Evolutionary conservation across 2,329 filamentous ascomycete species (phyloP).

Genomic region (Verticillium albo-atrum): DNA sequence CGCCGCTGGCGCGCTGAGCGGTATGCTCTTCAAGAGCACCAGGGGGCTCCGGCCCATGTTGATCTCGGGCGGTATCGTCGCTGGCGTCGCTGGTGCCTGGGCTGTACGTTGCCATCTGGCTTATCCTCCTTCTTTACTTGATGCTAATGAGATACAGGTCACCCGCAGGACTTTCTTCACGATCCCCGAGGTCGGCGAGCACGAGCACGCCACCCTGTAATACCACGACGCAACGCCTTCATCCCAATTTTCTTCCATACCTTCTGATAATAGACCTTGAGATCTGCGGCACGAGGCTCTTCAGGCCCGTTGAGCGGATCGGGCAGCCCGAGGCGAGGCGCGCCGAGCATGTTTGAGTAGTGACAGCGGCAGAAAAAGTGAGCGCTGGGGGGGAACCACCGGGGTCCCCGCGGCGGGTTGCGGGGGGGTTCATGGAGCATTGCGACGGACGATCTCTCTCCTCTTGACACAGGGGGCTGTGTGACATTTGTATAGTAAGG

Average conservation of each 20-base stretch:
- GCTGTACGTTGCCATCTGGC: constrained; percentile 61
- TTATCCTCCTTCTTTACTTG: background rate
- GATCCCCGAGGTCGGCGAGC: constrained; percentile 22
- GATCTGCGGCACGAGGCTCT: background rate
- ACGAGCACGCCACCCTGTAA: constrained; percentile 13
- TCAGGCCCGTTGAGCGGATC: background rate
- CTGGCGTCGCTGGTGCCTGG: constrained; percentile 80
- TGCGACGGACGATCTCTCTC: constrained; percentile 3
- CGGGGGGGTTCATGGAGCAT: background rate
- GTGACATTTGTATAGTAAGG: constrained; percentile 2
- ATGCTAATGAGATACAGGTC: constrained; percentile 19
- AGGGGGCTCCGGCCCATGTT: constrained; percentile 86
- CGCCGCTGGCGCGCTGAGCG: constrained; percentile 77
- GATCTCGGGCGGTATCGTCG: constrained; percentile 89
- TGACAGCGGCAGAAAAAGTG: background rate
- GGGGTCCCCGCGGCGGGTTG: background rate
- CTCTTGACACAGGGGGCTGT: background rate
- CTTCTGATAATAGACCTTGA: constrained; percentile 1
- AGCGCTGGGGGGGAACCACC: background rate
- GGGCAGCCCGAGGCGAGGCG: background rate
- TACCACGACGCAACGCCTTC: constrained; percentile 2
- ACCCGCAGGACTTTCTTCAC: constrained; percentile 38
- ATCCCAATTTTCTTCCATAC: background rate
- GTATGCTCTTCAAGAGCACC: constrained; percentile 96
- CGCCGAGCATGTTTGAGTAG: background rate